Evolutionary conservation across 176 grass and related monocot species (phyloP), one percentile per base, ranked within the genome.

Genomic region (Poa pratensis): DNA sequence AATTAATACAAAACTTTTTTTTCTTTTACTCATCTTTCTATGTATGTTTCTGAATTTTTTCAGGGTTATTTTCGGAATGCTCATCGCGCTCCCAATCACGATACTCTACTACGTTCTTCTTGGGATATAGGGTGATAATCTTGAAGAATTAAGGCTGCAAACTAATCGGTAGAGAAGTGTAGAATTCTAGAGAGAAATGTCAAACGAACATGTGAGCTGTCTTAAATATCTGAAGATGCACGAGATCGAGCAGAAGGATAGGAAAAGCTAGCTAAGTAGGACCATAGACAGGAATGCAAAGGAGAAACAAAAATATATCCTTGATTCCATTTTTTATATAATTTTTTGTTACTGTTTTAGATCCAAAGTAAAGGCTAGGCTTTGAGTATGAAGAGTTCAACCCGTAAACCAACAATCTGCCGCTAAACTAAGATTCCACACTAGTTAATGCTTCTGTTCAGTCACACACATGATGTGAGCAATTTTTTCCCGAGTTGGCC

Each of bases 31-130:
- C 16, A 80, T 23, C 12, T 50, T 46, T 28, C 23, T 43, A 28
- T 82, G 3, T 61, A 34, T 27, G 7, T 54, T 83, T 9, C 67
- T 6, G 37, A 18, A 35, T 32, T 77, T 43, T 43, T 84, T 62
- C 88, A 98, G 91, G 86, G 93, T 98, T 81, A 98, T 98, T 59
- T 98, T 98, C 42, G 96, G 96, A 54, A 98, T 98, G 96, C 96
- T 98, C 6, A 71, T 98, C 71, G 93, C 91, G 2, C 88, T 98
- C 28, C 96, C 96, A 2, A 95, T 98, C 83, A 98, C 93, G 3
- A 92, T 98, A 90, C 91, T 98, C 62, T 94, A 98, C 77, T 98
- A 98, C 70, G 80, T 95, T 80, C 93, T 98, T 80, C 88, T 98
- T 57, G 96, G 96, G 76, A 82, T 98, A 74, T 98, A 95, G 73